These are phyloP conservation scores for Lolium rigidum DNA, from an alignment of 176 grass and related monocot species.

Conservation along the genomic window DNA sequence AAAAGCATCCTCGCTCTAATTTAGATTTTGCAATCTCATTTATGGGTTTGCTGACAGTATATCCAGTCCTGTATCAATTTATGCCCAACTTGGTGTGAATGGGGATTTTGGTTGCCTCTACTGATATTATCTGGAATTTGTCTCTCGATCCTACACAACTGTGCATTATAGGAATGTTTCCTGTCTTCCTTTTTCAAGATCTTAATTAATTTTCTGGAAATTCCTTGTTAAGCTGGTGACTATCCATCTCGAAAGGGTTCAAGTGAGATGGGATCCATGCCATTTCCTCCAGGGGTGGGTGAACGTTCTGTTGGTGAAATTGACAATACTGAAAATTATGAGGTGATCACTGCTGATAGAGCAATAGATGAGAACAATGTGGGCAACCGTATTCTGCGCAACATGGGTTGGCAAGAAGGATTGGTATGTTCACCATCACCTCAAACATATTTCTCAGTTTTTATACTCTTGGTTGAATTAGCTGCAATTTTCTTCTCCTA, in stretches of 20 bases:
- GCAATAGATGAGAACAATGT: conserved; percentile 94
- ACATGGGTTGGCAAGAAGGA: conserved; percentile 91
- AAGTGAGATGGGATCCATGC: conserved; percentile 81
- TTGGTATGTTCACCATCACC: conserved; percentile 50
- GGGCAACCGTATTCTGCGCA: conserved; percentile 93
- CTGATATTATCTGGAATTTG: conserved; percentile 17
- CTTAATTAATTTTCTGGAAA: conserved; percentile 80
- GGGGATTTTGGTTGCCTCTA: conserved; percentile 9
- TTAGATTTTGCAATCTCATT: conserved; percentile 19
- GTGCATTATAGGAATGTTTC: conserved; percentile 46
- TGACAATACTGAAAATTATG: conserved; percentile 75
- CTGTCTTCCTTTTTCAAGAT: conserved; percentile 33
- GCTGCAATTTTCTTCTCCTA: conserved; percentile 11
- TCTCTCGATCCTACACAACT: conserved; percentile 10
- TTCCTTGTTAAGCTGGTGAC: conserved; percentile 92
- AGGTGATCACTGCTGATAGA: conserved; percentile 86
- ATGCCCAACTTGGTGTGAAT: neutral
- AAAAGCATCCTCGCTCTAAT: neutral
- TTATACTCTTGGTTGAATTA: neutral
- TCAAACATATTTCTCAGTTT: conserved; percentile 19
- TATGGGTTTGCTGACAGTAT: conserved; percentile 7
- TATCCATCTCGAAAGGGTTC: conserved; percentile 74
- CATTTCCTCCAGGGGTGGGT: conserved; percentile 96
- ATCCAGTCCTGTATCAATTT: neutral
- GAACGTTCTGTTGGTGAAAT: conserved; percentile 73